Evolutionary conservation across 2,329 filamentous ascomycete genomes (phyloP).

Genomic region (Sporothrix dimorphospora): DNA sequence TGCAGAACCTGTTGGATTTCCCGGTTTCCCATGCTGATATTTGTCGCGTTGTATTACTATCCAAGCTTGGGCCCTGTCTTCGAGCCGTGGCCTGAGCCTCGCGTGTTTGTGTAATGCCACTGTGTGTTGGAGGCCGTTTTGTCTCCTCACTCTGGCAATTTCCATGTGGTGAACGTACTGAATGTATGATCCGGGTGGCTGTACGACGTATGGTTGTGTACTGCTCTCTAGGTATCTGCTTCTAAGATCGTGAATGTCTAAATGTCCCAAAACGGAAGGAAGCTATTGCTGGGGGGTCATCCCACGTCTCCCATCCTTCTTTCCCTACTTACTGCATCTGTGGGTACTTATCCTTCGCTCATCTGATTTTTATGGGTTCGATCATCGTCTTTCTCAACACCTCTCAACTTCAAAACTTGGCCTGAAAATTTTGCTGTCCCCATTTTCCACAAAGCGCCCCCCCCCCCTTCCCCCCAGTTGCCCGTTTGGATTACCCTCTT

Average conservation of each 20-base stretch:
- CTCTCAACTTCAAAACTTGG: background rate
- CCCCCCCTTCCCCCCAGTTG: too few species aligned
- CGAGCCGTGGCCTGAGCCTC: background rate
- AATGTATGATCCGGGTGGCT: background rate
- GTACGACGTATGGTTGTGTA: background rate
- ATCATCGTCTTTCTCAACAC: background rate
- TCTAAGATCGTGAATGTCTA: background rate
- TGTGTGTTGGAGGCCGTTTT: too few species aligned
- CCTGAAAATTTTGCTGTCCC: slow-evolving; percentile 4
- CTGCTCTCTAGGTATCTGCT: background rate
- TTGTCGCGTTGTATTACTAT: background rate
- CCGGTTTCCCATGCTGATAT: background rate
- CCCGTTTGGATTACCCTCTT: background rate
- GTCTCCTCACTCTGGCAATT: background rate
- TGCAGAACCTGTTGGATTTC: background rate
- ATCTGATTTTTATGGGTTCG: background rate
- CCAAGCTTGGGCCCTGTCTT: background rate
- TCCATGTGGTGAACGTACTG: too few species aligned
- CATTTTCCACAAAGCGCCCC: slow-evolving; percentile 6
- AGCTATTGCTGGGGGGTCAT: background rate
- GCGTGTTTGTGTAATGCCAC: background rate
- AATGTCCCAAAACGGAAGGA: background rate
- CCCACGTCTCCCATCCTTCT: background rate
- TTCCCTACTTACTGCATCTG: background rate
- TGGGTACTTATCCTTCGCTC: too few species aligned